These are phyloP conservation scores for Lachancea fermentati DNA, from an alignment of 805 yeast species.

Conservation along the genomic window DNA sequence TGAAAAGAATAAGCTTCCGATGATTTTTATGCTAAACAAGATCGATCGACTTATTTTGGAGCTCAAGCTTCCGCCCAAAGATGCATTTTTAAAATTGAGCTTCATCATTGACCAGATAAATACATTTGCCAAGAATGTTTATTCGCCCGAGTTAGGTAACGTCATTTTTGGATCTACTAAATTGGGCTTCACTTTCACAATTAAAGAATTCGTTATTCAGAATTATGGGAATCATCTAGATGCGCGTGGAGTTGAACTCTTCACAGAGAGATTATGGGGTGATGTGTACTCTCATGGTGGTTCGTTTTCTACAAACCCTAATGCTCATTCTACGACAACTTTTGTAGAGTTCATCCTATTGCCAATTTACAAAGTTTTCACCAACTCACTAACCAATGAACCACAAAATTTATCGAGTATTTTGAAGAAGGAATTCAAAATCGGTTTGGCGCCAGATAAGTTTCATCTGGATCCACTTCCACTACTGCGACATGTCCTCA, in stretches of 20 bases:
- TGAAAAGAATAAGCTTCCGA: conserved; percentile 42
- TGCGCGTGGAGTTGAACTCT: conserved; percentile 32
- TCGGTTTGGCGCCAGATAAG: conserved; percentile 36
- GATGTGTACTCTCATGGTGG: conserved; percentile 47
- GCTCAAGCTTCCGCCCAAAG: conserved; percentile 64
- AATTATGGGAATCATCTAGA: conserved; percentile 39
- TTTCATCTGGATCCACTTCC: conserved; percentile 53
- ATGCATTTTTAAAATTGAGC: conserved; percentile 64
- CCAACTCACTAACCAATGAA: conserved; percentile 52
- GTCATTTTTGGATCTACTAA: conserved; percentile 70
- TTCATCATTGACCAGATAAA: conserved; percentile 62
- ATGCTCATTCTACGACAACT: conserved; percentile 31
- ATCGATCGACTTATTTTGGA: conserved; percentile 83
- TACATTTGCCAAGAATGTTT: conserved; percentile 38
- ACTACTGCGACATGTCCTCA: conserved; percentile 50
- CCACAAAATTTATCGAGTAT: conserved; percentile 38
- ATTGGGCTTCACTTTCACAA: conserved; percentile 58
- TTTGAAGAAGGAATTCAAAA: conserved; percentile 45
- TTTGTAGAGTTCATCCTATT: conserved; percentile 63
- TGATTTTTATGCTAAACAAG: conserved; percentile 68
- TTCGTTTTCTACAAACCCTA: conserved; percentile 38
- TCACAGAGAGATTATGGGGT: conserved; percentile 72
- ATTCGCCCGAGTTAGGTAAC: conserved; percentile 59
- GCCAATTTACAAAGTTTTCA: conserved; percentile 74
- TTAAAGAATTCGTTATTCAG: conserved; percentile 55